phyloP scores from a whole-genome alignment of 345 rosid genomes.

The Gossypium raimondii region DNA sequence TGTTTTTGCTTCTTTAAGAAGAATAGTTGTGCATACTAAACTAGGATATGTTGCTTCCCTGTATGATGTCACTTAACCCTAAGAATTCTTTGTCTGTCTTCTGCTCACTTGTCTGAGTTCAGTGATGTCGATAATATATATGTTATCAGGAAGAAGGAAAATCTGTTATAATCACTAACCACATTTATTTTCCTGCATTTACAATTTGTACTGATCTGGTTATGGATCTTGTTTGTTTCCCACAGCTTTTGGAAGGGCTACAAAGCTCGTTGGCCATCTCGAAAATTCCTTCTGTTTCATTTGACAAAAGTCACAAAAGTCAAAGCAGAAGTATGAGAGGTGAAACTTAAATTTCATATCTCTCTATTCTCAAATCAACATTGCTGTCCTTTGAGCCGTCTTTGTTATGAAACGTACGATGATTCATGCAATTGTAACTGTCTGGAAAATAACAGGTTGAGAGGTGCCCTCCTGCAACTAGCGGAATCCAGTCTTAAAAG shows the following conservation, averaged over 20 bases:
- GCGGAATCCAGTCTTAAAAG: constrained; percentile 13
- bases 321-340: constrained; percentile 48
- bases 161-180: not conserved
- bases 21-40: not conserved
- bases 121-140: not conserved
- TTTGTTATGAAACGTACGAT: not conserved
- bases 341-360: constrained; percentile 14
- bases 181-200: not conserved
- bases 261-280: constrained; percentile 82
- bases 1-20: not conserved
- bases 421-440: constrained; percentile 13
- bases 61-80: not conserved
- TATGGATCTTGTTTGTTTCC: not conserved
- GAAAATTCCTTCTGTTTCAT: constrained; percentile 70
- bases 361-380: not conserved
- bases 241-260: constrained; percentile 87
- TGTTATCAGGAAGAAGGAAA: not conserved
- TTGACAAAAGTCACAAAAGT: constrained; percentile 59
- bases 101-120: not conserved
- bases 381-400: not conserved
- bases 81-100: not conserved
- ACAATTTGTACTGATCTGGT: not conserved
- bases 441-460: constrained; percentile 46
- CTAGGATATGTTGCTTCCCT: not conserved
- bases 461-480: constrained; percentile 6